These are phyloP conservation scores for Fusarium scirpi DNA, from an alignment of 2,329 filamentous ascomycete species.

Conservation along the genomic window DNA sequence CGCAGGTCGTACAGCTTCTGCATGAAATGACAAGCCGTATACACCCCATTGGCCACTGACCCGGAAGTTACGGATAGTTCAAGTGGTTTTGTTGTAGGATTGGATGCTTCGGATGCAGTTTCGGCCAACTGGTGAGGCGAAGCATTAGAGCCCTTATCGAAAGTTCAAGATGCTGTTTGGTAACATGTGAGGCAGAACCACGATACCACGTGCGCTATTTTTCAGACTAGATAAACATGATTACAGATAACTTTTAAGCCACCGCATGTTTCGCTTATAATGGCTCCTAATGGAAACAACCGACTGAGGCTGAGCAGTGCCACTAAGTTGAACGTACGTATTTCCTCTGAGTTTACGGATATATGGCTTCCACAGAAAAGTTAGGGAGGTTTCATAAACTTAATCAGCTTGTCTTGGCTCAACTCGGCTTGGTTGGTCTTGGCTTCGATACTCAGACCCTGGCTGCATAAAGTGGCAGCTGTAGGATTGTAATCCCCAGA, in stretches of 20 bases:
- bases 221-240: conserved; percentile 1
- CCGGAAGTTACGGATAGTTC: neutral
- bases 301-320: conserved; percentile 9
- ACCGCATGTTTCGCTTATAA: neutral
- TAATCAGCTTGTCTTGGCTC: conserved; percentile 5
- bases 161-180: neutral
- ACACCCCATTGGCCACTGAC: neutral
- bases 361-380: neutral
- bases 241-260: neutral
- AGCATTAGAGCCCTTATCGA: neutral
- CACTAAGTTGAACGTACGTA: neutral
- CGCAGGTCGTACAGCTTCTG: neutral
- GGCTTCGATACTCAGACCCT: conserved; percentile 26
- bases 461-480: conserved; percentile 27
- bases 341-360: neutral
- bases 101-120: neutral
- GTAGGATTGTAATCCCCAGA: conserved; percentile 7
- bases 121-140: conserved; percentile 3
- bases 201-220: neutral
- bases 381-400: conserved; percentile 5
- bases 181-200: neutral
- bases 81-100: neutral
- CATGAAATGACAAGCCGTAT: neutral
- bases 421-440: conserved; percentile 12
- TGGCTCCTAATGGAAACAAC: neutral